phyloP scores from a whole-genome alignment of 2,329 filamentous ascomycete species.

The Aspergillus pseudoglaucus region DNA sequence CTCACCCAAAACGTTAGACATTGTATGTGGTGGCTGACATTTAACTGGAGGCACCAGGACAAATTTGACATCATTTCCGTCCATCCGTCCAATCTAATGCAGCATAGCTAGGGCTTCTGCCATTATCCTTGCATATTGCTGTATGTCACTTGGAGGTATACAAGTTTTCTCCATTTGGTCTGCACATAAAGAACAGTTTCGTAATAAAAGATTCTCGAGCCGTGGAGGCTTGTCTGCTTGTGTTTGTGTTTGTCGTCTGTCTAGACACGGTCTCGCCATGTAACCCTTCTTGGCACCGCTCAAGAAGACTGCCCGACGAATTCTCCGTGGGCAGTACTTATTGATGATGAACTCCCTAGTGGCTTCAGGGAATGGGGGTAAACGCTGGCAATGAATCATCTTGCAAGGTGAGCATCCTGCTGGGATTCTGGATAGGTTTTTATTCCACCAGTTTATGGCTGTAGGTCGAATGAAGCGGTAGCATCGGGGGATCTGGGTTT shows the following conservation, averaged over 20 bases:
- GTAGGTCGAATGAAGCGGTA: constrained; percentile 16
- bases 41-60: constrained; percentile 35
- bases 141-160: constrained; percentile 2
- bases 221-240: constrained; percentile 5
- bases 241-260: constrained; percentile 23
- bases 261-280: constrained; percentile 46
- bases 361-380: constrained; percentile 21
- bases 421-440: constrained; percentile 21
- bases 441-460: constrained; percentile 22
- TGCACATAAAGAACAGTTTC: constrained; percentile 46
- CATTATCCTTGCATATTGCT: constrained; percentile 40
- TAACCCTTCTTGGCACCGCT: constrained; percentile 40
- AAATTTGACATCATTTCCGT: constrained; percentile 52
- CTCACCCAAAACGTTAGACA: constrained; percentile 18
- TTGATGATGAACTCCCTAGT: constrained; percentile 25
- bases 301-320: background rate
- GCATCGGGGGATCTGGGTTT: constrained; percentile 19
- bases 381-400: constrained; percentile 28
- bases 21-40: background rate
- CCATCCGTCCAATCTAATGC: constrained; percentile 44
- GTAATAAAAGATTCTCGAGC: constrained; percentile 31
- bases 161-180: constrained; percentile 46
- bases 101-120: constrained; percentile 46
- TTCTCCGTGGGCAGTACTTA: constrained; percentile 24
- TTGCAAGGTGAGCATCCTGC: constrained; percentile 26